These are phyloP conservation scores for Fragaria iinumae DNA, from an alignment of 306 rosid genomes.

Conservation along the genomic window DNA sequence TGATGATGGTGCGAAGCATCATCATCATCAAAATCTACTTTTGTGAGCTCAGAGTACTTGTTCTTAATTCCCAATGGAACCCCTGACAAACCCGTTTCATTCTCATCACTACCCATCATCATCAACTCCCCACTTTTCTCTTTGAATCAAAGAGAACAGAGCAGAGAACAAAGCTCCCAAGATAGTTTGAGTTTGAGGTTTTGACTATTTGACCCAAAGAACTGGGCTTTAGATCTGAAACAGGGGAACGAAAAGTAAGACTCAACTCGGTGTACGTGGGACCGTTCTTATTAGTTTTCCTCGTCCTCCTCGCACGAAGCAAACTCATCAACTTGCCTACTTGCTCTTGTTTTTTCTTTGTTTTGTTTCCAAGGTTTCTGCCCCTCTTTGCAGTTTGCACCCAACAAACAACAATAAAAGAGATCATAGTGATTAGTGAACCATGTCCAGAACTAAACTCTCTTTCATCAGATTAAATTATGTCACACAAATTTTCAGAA, in stretches of 20 bases:
- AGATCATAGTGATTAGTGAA: too few relatives aligned
- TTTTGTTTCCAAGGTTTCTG: too few relatives aligned
- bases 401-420: too few relatives aligned
- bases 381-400: too few relatives aligned
- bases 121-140: not conserved
- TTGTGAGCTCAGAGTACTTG: conserved; percentile 57
- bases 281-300: not conserved
- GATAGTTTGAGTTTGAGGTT: not conserved
- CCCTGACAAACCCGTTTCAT: conserved; percentile 62
- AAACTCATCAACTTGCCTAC: not conserved
- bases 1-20: conserved; percentile 36
- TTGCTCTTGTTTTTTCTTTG: too few relatives aligned
- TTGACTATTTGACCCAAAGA: not conserved
- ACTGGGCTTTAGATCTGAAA: not conserved
- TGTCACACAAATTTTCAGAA: too few relatives aligned
- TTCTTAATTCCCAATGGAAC: conserved; percentile 70
- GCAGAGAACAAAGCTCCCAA: not conserved
- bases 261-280: not conserved
- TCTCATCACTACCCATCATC: conserved; percentile 46
- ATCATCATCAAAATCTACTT: conserved; percentile 45
- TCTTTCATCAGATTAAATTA: too few relatives aligned
- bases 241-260: not conserved
- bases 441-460: too few relatives aligned
- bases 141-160: not conserved
- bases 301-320: not conserved